Percentiles rank a stretch among this genome's conserved stretches.
Evolutionary conservation across 169 alveolate species (phyloP).

Genomic region (Babesia gibsoni): DNA sequence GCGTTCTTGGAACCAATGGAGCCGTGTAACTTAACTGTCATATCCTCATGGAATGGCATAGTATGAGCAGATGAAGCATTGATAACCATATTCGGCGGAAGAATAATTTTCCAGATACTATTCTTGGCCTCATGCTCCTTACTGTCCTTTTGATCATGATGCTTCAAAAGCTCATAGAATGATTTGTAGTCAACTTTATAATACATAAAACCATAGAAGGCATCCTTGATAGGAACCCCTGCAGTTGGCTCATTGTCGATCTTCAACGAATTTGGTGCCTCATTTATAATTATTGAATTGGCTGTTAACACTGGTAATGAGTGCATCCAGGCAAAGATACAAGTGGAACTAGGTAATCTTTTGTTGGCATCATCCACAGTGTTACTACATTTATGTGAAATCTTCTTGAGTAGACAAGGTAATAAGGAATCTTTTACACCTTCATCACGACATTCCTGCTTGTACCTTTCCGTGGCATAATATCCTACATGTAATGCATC

Average conservation of each 20-base stretch:
- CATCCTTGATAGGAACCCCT: neutral
- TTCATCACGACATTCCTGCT: neutral
- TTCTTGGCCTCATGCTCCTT: neutral
- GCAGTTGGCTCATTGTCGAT: neutral
- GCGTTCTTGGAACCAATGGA: neutral
- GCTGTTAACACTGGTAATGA: slow-evolving; percentile 37
- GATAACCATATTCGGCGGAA: neutral
- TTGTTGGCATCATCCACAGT: neutral
- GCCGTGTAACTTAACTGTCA: neutral
- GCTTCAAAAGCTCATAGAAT: slow-evolving; percentile 1
- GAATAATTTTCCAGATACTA: neutral
- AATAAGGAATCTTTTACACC: neutral
- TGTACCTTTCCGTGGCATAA: neutral
- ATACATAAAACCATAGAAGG: neutral
- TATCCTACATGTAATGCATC: neutral
- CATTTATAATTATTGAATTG: slow-evolving; percentile 25
- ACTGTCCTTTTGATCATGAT: neutral
- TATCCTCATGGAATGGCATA: slow-evolving; percentile 10
- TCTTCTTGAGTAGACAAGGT: neutral
- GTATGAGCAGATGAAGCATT: slow-evolving; percentile 21
- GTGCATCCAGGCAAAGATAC: slow-evolving; percentile 9
- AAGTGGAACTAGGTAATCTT: neutral
- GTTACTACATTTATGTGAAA: neutral
- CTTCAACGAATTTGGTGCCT: neutral
- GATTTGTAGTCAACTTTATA: slow-evolving; percentile 20